Percentiles rank a stretch among this genome's conserved stretches.
Evolutionary conservation across 257 asterid genomes (phyloP).

Genomic region (Nyctanthes arbortristis): DNA sequence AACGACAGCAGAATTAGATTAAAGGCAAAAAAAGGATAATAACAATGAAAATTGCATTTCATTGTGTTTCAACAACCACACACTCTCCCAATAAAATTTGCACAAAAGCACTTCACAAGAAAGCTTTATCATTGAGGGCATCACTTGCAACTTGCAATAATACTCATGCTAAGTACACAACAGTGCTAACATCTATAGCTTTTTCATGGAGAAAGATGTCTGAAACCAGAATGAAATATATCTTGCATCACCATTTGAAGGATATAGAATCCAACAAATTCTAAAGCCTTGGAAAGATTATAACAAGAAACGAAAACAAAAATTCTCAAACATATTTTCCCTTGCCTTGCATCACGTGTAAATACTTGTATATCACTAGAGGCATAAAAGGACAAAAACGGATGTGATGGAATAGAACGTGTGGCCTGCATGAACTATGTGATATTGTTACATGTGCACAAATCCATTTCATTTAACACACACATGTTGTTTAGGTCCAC

Average conservation of each 20-base stretch:
- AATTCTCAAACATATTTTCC: not conserved
- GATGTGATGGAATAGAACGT: not conserved
- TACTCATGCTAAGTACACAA: slow-evolving; percentile 11
- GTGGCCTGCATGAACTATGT: not conserved
- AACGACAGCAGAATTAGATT: slow-evolving; percentile 7
- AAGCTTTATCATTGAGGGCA: slow-evolving; percentile 14
- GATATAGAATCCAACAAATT: not conserved
- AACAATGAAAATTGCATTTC: slow-evolving; percentile 14
- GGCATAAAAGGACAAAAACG: not conserved
- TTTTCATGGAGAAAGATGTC: slow-evolving; percentile 2
- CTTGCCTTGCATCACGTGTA: not conserved
- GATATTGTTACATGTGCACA: not conserved
- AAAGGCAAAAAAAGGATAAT: slow-evolving; percentile 1
- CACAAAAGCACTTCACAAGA: slow-evolving; percentile 11
- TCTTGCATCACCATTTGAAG: not conserved
- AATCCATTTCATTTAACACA: not conserved
- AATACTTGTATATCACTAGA: not conserved
- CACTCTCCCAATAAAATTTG: no score
- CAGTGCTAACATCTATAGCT: slow-evolving; percentile 13
- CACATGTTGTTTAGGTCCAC: not conserved
- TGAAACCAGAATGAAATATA: slow-evolving; percentile 5
- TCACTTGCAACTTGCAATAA: not conserved
- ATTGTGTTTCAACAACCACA: no score
- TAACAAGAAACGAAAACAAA: slow-evolving; percentile 9
- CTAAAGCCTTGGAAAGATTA: not conserved